phyloP scores from a whole-genome alignment of 768 basidiomycete genomes.

The Lentinus brumalis region DNA sequence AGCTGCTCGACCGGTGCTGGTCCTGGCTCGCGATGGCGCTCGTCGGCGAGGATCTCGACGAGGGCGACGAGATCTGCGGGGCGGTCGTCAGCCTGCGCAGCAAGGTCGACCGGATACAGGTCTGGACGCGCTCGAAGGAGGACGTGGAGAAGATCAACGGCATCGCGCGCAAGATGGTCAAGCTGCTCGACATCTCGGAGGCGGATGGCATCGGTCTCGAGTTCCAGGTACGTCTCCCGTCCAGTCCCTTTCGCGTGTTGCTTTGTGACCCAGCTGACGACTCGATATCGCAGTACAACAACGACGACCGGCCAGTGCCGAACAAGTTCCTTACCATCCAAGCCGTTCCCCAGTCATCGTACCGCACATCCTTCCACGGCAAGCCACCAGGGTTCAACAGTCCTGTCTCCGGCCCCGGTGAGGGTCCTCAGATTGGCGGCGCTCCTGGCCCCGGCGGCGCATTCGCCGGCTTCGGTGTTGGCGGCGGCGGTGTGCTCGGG shows the following conservation, averaged over 20 bases:
- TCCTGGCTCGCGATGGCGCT: constrained; percentile 89
- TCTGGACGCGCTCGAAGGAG: constrained; percentile 87
- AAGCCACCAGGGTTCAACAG: constrained; percentile 32
- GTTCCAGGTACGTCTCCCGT: constrained; percentile 67
- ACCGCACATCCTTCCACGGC: constrained; percentile 64
- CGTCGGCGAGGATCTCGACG: constrained; percentile 73
- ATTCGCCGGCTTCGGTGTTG: constrained; percentile 51
- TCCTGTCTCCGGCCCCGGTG: constrained; percentile 29
- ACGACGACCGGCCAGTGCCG: constrained; percentile 79
- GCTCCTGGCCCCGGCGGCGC: constrained; percentile 39
- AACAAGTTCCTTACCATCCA: constrained; percentile 86
- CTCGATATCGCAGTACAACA: constrained; percentile 62
- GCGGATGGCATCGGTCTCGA: constrained; percentile 84
- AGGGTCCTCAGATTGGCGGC: constrained; percentile 28
- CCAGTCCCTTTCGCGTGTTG: neutral
- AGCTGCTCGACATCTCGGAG: constrained; percentile 82
- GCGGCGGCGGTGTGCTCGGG: constrained; percentile 39
- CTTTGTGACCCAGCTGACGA: neutral
- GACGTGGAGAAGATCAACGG: constrained; percentile 84
- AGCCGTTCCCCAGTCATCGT: constrained; percentile 64
- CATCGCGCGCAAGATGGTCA: constrained; percentile 82
- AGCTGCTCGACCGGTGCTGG: constrained; percentile 86
- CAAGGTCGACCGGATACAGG: constrained; percentile 87
- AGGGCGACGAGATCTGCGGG: constrained; percentile 79
- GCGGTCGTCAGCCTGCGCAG: constrained; percentile 86